Conservation (phyloP, 768 basidiomycete species). For the Mycena vitilis region DNA sequence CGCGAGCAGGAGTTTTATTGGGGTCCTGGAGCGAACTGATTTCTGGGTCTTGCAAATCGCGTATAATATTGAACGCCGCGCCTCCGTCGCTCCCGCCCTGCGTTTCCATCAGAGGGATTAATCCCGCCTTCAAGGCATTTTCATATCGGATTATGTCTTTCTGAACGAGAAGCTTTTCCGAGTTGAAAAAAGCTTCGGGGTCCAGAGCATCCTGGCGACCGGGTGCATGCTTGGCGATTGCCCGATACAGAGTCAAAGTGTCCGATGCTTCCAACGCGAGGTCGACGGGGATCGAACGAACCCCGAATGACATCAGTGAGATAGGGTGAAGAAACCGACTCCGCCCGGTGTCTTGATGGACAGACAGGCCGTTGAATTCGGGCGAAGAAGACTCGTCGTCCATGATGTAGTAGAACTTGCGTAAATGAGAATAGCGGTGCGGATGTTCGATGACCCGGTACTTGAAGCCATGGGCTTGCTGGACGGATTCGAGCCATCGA, state of each 20-base stretch:
- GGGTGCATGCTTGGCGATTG: constrained; percentile 45
- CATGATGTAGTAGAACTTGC: constrained; percentile 70
- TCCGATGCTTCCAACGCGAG: constrained; percentile 73
- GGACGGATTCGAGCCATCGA: constrained; percentile 71
- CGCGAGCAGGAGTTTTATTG: constrained; percentile 46
- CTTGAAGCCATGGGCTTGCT: constrained; percentile 66
- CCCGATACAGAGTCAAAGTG: constrained; percentile 62
- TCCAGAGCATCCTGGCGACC: constrained; percentile 40
- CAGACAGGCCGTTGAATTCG: constrained; percentile 52
- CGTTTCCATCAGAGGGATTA: constrained; percentile 51
- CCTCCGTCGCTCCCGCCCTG: constrained; percentile 49
- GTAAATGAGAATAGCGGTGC: constrained; percentile 79
- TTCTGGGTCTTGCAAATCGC: constrained; percentile 51
- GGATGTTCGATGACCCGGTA: constrained; percentile 72
- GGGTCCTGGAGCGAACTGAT: constrained; percentile 36
- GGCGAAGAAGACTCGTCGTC: constrained; percentile 23
- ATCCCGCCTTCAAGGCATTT: constrained; percentile 56
- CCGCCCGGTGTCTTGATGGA: constrained; percentile 52
- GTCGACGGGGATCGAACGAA: constrained; percentile 65
- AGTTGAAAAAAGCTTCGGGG: constrained; percentile 6
- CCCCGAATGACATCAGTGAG: constrained; percentile 66
- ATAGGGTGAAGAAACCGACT: constrained; percentile 74
- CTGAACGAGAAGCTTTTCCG: constrained; percentile 66
- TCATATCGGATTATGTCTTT: constrained; percentile 74
- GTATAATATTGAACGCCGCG: constrained; percentile 52